Percentiles rank a stretch among this genome's conserved stretches.
Evolutionary conservation across 805 yeast genomes (phyloP).

Genomic region (Lipomyces yamanashiensis): DNA sequence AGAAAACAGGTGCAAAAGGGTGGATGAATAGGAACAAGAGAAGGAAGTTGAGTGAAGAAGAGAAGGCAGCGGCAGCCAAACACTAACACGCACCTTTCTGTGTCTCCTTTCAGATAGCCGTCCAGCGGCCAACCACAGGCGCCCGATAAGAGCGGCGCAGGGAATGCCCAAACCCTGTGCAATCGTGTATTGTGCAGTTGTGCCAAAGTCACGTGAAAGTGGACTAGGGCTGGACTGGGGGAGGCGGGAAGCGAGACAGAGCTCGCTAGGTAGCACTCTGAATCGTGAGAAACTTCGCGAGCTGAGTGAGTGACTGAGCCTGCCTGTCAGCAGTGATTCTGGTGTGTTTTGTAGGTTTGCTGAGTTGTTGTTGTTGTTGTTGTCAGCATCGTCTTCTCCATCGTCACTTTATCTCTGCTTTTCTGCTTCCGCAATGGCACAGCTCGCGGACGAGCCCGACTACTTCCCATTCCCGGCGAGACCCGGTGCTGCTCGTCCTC

Average conservation of each 20-base stretch:
- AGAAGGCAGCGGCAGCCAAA: slow-evolving; percentile 6
- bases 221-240: background rate
- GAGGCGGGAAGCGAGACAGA: background rate
- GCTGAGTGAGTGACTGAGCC: too few relatives aligned
- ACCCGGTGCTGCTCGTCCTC: slow-evolving; percentile 10
- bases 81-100: background rate
- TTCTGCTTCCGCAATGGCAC: background rate
- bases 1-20: background rate
- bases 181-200: background rate
- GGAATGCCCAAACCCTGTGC: background rate
- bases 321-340: too few relatives aligned
- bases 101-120: background rate
- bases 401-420: too few relatives aligned
- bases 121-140: slow-evolving; percentile 25
- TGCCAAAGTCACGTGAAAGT: background rate
- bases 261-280: too few relatives aligned
- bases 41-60: background rate
- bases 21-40: background rate
- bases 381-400: too few relatives aligned
- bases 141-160: slow-evolving; percentile 19
- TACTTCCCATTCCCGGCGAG: slow-evolving; percentile 35
- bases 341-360: too few relatives aligned
- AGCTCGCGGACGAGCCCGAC: slow-evolving; percentile 14
- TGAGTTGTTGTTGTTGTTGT: too few relatives aligned
- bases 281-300: too few relatives aligned